Evolutionary conservation across 371 early-diverging fungal species (phyloP).

Genomic region (Saksenaea oblongispora): DNA sequence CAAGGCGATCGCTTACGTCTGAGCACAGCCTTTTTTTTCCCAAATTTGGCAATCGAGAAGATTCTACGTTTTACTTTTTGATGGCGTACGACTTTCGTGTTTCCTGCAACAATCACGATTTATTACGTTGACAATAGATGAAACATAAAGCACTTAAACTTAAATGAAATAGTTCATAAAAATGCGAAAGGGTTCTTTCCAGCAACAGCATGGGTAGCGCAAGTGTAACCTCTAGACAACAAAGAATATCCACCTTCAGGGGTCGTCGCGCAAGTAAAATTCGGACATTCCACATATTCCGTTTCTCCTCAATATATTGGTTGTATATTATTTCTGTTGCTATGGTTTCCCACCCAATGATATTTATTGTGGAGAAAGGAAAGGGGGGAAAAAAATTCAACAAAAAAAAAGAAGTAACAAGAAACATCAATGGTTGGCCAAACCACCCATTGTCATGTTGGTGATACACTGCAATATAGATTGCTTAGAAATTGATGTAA

Average conservation of each 20-base stretch:
- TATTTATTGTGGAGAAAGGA: neutral
- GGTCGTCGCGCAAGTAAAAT: neutral
- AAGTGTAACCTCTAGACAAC: constrained; percentile 1
- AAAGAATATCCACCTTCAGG: neutral
- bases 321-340: neutral
- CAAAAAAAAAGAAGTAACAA: neutral
- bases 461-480: neutral
- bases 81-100: neutral
- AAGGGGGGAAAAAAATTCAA: neutral
- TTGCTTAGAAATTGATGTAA: constrained; percentile 1
- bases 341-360: neutral
- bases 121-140: neutral
- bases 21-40: constrained; percentile 5
- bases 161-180: constrained; percentile 4
- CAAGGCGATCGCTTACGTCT: neutral
- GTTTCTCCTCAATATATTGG: neutral
- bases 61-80: constrained; percentile 1
- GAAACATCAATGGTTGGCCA: constrained; percentile 2
- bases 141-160: neutral
- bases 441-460: constrained; percentile 2
- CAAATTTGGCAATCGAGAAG: neutral
- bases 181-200: neutral
- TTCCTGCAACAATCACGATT: neutral
- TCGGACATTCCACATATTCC: neutral
- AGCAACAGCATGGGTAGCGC: constrained; percentile 1